Conservation (phyloP, 768 basidiomycete genomes). For the Ramaria sp. region DNA sequence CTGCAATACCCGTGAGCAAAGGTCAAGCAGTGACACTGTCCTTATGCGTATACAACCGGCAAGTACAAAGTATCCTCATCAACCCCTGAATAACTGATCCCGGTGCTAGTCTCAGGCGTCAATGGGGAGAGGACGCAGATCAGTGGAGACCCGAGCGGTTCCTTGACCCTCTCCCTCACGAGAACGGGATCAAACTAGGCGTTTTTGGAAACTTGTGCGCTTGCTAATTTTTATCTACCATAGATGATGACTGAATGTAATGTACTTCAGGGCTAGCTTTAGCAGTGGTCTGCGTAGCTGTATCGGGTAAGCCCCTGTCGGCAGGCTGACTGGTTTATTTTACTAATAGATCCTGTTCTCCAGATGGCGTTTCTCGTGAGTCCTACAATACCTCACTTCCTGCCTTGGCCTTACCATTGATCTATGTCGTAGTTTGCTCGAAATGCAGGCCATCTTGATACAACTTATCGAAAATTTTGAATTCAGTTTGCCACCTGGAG, state of each 20-base stretch:
- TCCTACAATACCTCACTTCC: background rate
- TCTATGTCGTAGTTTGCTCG: constrained; percentile 16
- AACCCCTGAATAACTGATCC: no score
- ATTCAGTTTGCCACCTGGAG: constrained; percentile 21
- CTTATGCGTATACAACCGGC: constrained; percentile 22
- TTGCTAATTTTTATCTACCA: background rate
- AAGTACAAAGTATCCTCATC: background rate
- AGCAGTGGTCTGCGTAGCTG: constrained; percentile 3
- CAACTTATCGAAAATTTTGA: constrained; percentile 27
- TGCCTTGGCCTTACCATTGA: background rate
- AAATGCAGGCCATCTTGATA: constrained; percentile 25
- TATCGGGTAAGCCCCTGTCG: background rate
- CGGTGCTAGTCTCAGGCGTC: constrained; percentile 13
- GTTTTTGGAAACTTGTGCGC: constrained; percentile 13
- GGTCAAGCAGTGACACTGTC: constrained; percentile 16
- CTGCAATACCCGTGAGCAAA: constrained; percentile 19
- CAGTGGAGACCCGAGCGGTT: constrained; percentile 21
- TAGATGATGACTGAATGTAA: background rate
- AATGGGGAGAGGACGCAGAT: constrained; percentile 24
- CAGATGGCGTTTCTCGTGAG: constrained; percentile 24
- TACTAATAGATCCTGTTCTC: background rate
- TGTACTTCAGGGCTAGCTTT: background rate
- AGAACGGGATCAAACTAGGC: constrained; percentile 13
- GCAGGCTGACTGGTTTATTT: background rate
- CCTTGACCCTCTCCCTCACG: constrained; percentile 9